Conservation (phyloP, 768 basidiomycete species). For the Goffeauzyma gilvescens region DNA sequence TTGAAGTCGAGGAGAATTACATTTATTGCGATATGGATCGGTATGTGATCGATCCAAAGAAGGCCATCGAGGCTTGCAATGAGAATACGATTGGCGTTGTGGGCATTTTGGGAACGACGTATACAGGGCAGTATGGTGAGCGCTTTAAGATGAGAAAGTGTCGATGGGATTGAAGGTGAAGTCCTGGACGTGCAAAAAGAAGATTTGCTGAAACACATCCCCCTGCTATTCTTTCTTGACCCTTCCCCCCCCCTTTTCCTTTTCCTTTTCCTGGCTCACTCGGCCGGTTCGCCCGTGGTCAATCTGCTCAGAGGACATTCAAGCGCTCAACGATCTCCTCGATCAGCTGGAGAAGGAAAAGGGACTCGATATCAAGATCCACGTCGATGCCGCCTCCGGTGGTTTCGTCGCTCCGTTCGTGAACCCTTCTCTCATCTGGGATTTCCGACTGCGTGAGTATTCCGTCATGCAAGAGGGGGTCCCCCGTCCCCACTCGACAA, state of each 20-base stretch:
- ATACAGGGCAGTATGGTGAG: slow-evolving; percentile 6
- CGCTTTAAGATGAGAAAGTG: too few relatives aligned
- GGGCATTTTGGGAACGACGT: slow-evolving; percentile 17
- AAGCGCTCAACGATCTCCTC: slow-evolving; percentile 10
- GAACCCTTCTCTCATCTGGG: slow-evolving; percentile 23
- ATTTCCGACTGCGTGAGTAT: slow-evolving; percentile 36
- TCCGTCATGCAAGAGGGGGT: too few relatives aligned
- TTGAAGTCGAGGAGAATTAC: slow-evolving; percentile 30
- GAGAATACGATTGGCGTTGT: slow-evolving; percentile 30
- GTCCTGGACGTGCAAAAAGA: too few relatives aligned
- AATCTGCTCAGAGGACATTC: slow-evolving; percentile 12
- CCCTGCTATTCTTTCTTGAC: too few relatives aligned
- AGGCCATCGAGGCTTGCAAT: slow-evolving; percentile 23
- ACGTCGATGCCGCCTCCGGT: slow-evolving; percentile 35
- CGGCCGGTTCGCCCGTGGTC: too few relatives aligned
- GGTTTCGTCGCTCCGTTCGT: slow-evolving; percentile 40
- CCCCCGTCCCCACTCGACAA: too few relatives aligned
- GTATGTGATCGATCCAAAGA: slow-evolving; percentile 28
- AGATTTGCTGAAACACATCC: too few relatives aligned
- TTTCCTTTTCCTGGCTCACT: too few relatives aligned
- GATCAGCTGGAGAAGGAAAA: slow-evolving; percentile 21
- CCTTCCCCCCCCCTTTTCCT: background rate
- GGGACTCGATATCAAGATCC: slow-evolving; percentile 24
- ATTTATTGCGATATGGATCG: slow-evolving; percentile 18
- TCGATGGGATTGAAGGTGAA: too few relatives aligned